A percentile compares a stretch with the other conserved stretches of the same genome.
Evolutionary conservation across 345 rosid species (phyloP).

Genomic region (Microthlaspi erraticum): DNA sequence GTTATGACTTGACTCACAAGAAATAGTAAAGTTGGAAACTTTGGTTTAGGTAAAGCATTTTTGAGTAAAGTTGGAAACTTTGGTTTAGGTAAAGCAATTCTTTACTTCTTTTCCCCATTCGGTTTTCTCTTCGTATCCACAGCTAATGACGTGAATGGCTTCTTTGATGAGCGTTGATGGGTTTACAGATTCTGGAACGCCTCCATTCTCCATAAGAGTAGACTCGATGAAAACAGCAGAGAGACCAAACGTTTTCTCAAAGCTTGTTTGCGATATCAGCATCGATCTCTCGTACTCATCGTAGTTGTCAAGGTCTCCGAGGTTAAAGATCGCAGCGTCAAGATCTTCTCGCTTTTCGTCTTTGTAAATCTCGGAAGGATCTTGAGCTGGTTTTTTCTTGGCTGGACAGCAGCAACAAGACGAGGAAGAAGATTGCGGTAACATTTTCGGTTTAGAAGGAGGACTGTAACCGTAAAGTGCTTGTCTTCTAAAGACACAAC

Average conservation of each 20-base stretch:
- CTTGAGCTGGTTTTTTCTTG: slow-evolving; percentile 67
- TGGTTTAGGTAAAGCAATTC: background rate
- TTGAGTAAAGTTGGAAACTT: background rate
- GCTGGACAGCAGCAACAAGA: slow-evolving; percentile 84
- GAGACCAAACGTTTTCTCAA: slow-evolving; percentile 94
- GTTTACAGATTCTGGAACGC: slow-evolving; percentile 86
- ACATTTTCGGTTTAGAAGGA: slow-evolving; percentile 66
- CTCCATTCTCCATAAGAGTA: slow-evolving; percentile 88
- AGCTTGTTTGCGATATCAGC: slow-evolving; percentile 90
- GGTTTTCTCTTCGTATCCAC: slow-evolving; percentile 94
- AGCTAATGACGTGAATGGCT: slow-evolving; percentile 97
- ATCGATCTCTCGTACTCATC: slow-evolving; percentile 93
- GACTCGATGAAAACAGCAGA: slow-evolving; percentile 97
- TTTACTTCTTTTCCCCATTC: slow-evolving; percentile 98
- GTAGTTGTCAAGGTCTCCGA: slow-evolving; percentile 84
- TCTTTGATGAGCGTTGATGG: slow-evolving; percentile 85
- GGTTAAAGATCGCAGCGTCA: slow-evolving; percentile 92
- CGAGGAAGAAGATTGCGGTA: slow-evolving; percentile 63
- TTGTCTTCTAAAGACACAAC: slow-evolving; percentile 90
- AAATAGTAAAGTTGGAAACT: background rate
- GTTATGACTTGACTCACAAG: background rate
- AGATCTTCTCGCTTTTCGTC: slow-evolving; percentile 92
- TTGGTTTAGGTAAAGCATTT: background rate
- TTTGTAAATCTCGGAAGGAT: slow-evolving; percentile 70
- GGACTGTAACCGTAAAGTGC: slow-evolving; percentile 97